Evolutionary conservation across 2,329 filamentous ascomycete genomes (phyloP).

Genomic region (Trichoderma asperellum): DNA sequence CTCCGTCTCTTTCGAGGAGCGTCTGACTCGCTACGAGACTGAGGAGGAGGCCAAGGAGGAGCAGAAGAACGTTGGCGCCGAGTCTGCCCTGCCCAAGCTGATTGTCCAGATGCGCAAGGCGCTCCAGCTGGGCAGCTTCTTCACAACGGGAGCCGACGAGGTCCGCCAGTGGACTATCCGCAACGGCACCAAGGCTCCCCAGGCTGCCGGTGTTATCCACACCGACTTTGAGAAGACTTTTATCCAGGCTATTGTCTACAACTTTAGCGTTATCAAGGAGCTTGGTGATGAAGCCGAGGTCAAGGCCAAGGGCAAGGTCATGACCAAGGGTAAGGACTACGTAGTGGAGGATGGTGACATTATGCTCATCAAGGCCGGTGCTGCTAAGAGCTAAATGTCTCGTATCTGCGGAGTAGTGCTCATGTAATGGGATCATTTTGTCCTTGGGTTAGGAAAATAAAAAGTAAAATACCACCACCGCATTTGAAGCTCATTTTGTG

Average conservation of each 20-base stretch:
- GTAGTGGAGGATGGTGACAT: slow-evolving; percentile 82
- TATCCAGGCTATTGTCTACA: slow-evolving; percentile 95
- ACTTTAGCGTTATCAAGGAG: slow-evolving; percentile 80
- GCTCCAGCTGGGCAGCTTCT: slow-evolving; percentile 90
- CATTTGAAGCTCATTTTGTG: background rate
- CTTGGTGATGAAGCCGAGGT: slow-evolving; percentile 85
- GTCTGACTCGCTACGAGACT: slow-evolving; percentile 77
- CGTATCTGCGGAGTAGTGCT: background rate
- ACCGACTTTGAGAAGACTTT: slow-evolving; percentile 99
- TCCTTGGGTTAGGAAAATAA: slow-evolving; percentile 26
- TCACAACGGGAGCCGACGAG: slow-evolving; percentile 94
- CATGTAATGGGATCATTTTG: background rate
- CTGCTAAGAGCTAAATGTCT: slow-evolving; percentile 66
- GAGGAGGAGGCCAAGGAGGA: slow-evolving; percentile 81
- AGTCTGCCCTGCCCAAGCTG: slow-evolving; percentile 89
- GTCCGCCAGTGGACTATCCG: slow-evolving; percentile 98
- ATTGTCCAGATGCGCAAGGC: slow-evolving; percentile 91
- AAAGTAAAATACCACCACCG: slow-evolving; percentile 23
- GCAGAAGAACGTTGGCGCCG: slow-evolving; percentile 83
- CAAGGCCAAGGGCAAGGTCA: slow-evolving; percentile 92
- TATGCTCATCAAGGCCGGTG: slow-evolving; percentile 87
- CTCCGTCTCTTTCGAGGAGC: slow-evolving; percentile 91
- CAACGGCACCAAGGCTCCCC: slow-evolving; percentile 94
- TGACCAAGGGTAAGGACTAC: slow-evolving; percentile 99
- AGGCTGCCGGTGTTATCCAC: slow-evolving; percentile 97